These are phyloP conservation scores for Butyriboletus appendiculatus DNA, from an alignment of 1,284 basidiomycete species.

Conservation along the genomic window DNA sequence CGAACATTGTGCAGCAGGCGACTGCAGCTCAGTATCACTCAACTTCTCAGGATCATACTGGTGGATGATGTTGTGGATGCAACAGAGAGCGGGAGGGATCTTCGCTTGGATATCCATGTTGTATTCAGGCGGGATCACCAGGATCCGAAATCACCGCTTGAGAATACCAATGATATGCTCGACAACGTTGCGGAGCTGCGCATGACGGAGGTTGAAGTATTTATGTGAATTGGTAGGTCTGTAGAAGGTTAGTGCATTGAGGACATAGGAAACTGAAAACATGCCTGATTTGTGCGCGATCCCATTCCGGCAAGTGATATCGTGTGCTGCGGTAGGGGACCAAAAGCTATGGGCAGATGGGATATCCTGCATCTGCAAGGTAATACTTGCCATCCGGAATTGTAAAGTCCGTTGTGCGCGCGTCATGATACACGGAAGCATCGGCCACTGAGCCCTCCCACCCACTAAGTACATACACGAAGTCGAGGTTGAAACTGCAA, in stretches of 20 bases:
- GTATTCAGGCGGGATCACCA: too few species aligned
- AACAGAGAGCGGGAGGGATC: too few species aligned
- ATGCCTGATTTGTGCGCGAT: background rate
- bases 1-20: too few species aligned
- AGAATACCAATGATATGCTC: constrained; percentile 22
- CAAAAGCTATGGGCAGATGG: background rate
- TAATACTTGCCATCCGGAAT: constrained; percentile 3
- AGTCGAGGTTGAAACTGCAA: constrained; percentile 4
- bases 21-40: too few species aligned
- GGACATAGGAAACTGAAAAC: background rate
- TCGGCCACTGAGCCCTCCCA: background rate
- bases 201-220: background rate
- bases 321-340: background rate
- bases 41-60: too few species aligned
- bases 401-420: background rate
- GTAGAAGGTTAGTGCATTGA: background rate
- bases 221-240: background rate
- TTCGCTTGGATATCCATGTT: too few species aligned
- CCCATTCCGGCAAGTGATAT: background rate
- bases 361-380: constrained; percentile 3
- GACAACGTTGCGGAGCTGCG: constrained; percentile 5
- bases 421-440: background rate
- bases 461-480: constrained; percentile 3
- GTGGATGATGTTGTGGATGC: too few species aligned
- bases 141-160: constrained; percentile 18